Base-by-base conservation (phyloP, 1,284 basidiomycete genomes). In the Fomitiporia mediterranea region DNA sequence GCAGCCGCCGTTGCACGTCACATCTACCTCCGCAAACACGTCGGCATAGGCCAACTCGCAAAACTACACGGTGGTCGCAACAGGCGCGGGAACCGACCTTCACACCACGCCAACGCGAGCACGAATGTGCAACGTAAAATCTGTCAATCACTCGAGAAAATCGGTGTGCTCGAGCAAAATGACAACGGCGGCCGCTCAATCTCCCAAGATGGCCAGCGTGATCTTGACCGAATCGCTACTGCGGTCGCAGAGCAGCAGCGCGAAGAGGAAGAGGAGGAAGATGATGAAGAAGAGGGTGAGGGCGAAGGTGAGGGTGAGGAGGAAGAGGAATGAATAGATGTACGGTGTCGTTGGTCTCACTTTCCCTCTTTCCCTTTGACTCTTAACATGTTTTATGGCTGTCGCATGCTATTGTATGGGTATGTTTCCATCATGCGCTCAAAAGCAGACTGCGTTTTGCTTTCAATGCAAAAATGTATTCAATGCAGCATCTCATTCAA, bases 11-110 rank as follows among this genome's bases (percentile, higher is more conserved):
- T 99, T 65, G 96, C 97, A 73, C 90, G 97, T 70, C 96, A 99
- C 86, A 95, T 99, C 78, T 99, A 99, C 85, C 89, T 99, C 71
- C 93, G 96, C 76, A 98, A 98, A 82, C 89, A 94, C 72, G 94
- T 98, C 68, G 96, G 96, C 72, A 86, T 98, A 63, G 96, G 96
- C 68, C 92, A 94, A 51, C 84, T 99, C 58, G 85, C 83, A 74
- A 99, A 98, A 83, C 89, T 98, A 56, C 94, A 99, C 79, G 96
- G 96, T 74, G 91, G 93, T 66, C 87, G 93, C 70, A 93, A 96
- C 79, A 86, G 94, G 71, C 88, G 94, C 61, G 94, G 96, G 58
- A 89, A 94, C 84, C 87, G 94, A 66, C 90, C 96, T 65, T 93
- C 91, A 64, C 95, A 97, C 81, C 97, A 99, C 79, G 84, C 83